phyloP scores from a whole-genome alignment of 768 basidiomycete genomes.

The Clitopilus passeckerianus region DNA sequence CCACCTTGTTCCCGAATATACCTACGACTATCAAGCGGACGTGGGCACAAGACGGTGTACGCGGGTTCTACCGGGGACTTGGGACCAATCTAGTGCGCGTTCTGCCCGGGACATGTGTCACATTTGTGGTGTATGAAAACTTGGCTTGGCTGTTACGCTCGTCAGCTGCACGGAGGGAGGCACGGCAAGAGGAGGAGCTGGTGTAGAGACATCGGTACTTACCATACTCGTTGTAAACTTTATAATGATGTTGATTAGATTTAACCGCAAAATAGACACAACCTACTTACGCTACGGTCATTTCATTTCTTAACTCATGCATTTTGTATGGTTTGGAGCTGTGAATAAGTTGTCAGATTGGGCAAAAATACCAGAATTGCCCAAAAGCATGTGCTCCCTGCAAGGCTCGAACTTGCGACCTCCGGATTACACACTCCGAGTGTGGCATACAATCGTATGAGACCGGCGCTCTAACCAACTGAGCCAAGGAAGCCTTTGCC shows the following conservation, averaged over 20 bases:
- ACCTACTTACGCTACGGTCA: too few relatives aligned
- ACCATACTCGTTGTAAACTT: not conserved
- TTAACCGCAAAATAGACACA: not conserved
- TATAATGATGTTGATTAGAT: not conserved
- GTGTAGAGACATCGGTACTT: not conserved
- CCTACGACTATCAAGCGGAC: slow-evolving; percentile 76
- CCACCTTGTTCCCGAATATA: slow-evolving; percentile 76
- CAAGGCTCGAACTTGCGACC: slow-evolving; percentile 60
- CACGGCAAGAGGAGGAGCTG: slow-evolving; percentile 4
- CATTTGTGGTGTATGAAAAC: slow-evolving; percentile 97
- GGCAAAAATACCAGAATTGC: too few relatives aligned
- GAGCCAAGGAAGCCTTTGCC: slow-evolving; percentile 21
- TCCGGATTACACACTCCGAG: slow-evolving; percentile 36
- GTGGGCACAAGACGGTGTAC: slow-evolving; percentile 73
- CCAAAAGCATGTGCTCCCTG: slow-evolving; percentile 32
- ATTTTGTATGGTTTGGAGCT: too few relatives aligned
- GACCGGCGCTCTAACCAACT: slow-evolving; percentile 29
- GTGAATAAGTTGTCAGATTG: too few relatives aligned
- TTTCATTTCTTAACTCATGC: too few relatives aligned
- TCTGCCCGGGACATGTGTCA: slow-evolving; percentile 94
- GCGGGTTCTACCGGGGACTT: slow-evolving; percentile 92
- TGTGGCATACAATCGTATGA: slow-evolving; percentile 21
- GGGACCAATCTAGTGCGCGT: slow-evolving; percentile 93
- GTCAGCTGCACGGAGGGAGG: slow-evolving; percentile 51
- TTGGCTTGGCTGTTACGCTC: slow-evolving; percentile 77